Percentiles rank a stretch among this genome's conserved stretches.
phyloP scores from a whole-genome alignment of 2,329 filamentous ascomycete species.

The Claviceps humidiphila region DNA sequence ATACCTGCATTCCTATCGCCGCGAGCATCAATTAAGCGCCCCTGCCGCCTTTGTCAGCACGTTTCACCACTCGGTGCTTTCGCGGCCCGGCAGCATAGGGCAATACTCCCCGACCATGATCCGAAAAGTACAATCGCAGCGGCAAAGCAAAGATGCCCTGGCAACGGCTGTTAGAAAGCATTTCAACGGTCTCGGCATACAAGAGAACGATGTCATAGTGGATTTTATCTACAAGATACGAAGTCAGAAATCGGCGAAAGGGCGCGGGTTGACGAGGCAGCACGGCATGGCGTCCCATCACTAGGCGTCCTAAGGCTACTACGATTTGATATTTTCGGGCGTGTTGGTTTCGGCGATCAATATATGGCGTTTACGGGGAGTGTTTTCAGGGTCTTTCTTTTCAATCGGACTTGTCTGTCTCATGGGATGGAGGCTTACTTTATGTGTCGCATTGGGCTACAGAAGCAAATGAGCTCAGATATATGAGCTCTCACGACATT shows the following conservation, averaged over 20 bases:
- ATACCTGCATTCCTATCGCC: conserved; percentile 61
- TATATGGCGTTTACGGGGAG: not conserved
- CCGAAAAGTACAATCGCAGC: conserved; percentile 46
- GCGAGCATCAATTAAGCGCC: conserved; percentile 57
- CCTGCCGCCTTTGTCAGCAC: conserved; percentile 56
- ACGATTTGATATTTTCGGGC: not conserved
- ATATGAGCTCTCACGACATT: not conserved
- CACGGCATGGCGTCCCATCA: conserved; percentile 12
- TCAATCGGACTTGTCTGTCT: not conserved
- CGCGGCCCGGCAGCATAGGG: conserved; percentile 51
- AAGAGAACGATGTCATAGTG: conserved; percentile 73
- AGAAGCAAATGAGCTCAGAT: too few species aligned
- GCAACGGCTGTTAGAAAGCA: conserved; percentile 64
- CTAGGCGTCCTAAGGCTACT: conserved; percentile 38
- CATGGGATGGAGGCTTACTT: not conserved
- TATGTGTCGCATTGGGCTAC: not conserved
- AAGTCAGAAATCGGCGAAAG: conserved; percentile 17
- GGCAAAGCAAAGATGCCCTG: conserved; percentile 60
- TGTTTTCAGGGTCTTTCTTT: not conserved
- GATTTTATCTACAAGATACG: conserved; percentile 60
- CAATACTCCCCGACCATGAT: conserved; percentile 65
- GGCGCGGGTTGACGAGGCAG: conserved; percentile 14
- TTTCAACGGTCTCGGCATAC: conserved; percentile 67
- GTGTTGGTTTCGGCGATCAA: not conserved
- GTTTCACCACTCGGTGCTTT: conserved; percentile 48